Conservation (phyloP, 2,329 filamentous ascomycete species). For the Xylaria sp. region DNA sequence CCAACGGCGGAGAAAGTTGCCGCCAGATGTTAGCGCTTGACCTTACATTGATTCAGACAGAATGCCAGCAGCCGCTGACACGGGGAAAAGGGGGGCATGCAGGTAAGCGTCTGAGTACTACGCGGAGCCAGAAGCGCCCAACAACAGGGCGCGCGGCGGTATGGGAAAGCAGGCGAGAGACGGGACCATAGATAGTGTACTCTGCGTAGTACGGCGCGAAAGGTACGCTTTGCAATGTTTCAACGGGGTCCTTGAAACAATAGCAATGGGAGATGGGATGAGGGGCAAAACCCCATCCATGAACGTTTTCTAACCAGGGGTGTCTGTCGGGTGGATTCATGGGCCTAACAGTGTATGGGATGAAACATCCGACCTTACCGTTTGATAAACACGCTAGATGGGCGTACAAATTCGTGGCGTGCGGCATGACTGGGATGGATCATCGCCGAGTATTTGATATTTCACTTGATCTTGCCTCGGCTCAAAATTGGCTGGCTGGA, state of each 20-base stretch:
- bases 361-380: slow-evolving; percentile 25
- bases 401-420: background rate
- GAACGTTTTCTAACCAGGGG: background rate
- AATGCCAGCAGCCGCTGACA: slow-evolving; percentile 17
- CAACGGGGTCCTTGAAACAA: slow-evolving; percentile 29
- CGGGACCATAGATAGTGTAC: background rate
- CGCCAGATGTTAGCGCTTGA: slow-evolving; percentile 20
- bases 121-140: background rate
- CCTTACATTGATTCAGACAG: background rate
- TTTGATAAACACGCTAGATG: background rate
- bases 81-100: slow-evolving; percentile 9
- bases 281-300: slow-evolving; percentile 3
- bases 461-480: background rate
- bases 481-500: background rate
- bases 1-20: slow-evolving; percentile 4
- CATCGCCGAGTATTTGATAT: slow-evolving; percentile 7
- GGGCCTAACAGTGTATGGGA: slow-evolving; percentile 7
- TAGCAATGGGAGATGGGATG: slow-evolving; percentile 16
- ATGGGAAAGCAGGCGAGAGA: too few species aligned
- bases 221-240: slow-evolving; percentile 23
- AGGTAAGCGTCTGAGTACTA: slow-evolving; percentile 3
- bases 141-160: background rate
- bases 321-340: slow-evolving; percentile 3
- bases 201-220: background rate
- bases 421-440: background rate